Evolutionary conservation across 2,329 filamentous ascomycete species (phyloP), one percentile per base, ranked within the genome.

Genomic region (Geoglossum cookeanum): DNA sequence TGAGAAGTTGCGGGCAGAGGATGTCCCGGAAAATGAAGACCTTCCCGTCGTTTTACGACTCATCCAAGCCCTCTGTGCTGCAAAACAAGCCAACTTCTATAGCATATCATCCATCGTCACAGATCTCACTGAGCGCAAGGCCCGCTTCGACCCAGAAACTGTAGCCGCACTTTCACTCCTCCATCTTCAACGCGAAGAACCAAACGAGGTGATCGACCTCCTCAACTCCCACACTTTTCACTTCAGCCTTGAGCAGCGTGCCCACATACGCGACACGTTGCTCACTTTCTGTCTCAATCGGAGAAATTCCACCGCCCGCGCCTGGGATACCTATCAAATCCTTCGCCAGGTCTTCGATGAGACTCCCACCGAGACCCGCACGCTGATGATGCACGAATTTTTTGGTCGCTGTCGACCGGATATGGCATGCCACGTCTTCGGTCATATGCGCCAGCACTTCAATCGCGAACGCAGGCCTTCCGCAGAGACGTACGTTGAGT

Each of bases 371-470:
- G 72, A 75, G 1, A 74, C 78, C 55, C 84, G 91, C 8, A 80
- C 83, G 13, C 69, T 75, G 30, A 74, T 96, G 49, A 94, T 98
- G 86, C 77, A 83, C 27, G 75, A 78, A 27, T 96, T 97, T 70
- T 94, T 94, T 66, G 71, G 76, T 6, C 83, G 88, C 44, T 76
- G 79, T 32, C 81, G 89, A 9, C 77, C 87, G 11, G 90, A 97
- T 64, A 89, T 96, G 78, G 90, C 87, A 2, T 81, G 81, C 52
- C 77, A 89, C 60, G 81, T 94, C 37, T 96, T 98, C 69, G 86
- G 86, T 13, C 87, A 96, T 67, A 97, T 97, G 90, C 85, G 89
- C n/a, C 78, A 84, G 55, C 83, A 89, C 61, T 75, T 77, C 29
- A 79, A 83, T 58, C 71, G 72, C 2, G 70, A 73, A 1, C 78